phyloP scores from a whole-genome alignment of 345 rosid species.

The Toxicodendron radicans region DNA sequence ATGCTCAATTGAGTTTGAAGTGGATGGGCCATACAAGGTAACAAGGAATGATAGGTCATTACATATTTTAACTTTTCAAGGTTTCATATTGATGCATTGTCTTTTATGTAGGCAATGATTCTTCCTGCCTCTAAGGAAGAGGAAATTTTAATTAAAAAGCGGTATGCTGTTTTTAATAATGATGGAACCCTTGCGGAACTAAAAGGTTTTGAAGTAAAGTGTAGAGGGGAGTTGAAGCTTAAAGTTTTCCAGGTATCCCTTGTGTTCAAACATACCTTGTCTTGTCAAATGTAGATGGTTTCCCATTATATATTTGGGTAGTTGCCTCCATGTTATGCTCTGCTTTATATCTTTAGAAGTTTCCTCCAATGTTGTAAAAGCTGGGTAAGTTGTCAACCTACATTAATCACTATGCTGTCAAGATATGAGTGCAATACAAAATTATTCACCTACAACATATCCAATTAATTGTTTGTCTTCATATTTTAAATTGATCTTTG shows the following conservation, averaged over 20 bases:
- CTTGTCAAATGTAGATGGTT: background rate
- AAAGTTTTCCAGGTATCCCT: conserved; percentile 88
- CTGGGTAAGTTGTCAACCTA: background rate
- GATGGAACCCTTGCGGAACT: conserved; percentile 98
- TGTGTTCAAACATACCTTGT: conserved; percentile 11
- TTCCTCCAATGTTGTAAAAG: conserved; percentile 5
- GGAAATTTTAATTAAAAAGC: conserved; percentile 89
- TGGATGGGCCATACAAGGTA: conserved; percentile 99
- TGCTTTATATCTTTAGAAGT: background rate
- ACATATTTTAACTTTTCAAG: conserved; percentile 20
- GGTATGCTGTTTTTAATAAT: conserved; percentile 98
- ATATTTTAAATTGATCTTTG: background rate
- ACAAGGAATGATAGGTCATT: conserved; percentile 2
- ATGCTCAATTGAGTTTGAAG: conserved; percentile 99
- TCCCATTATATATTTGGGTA: background rate
- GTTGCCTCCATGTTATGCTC: background rate
- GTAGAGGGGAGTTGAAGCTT: conserved; percentile 97
- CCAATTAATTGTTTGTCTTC: background rate
- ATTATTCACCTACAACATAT: background rate
- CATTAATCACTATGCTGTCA: background rate
- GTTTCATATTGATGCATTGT: conserved; percentile 23
- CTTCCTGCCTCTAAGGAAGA: conserved; percentile 99
- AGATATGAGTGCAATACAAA: background rate
- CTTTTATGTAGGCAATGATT: conserved; percentile 81
- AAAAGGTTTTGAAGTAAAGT: conserved; percentile 99